Evolutionary conservation across 2,329 filamentous ascomycete genomes (phyloP), one percentile per base, ranked within the genome.

Genomic region (Penicillium sp.): DNA sequence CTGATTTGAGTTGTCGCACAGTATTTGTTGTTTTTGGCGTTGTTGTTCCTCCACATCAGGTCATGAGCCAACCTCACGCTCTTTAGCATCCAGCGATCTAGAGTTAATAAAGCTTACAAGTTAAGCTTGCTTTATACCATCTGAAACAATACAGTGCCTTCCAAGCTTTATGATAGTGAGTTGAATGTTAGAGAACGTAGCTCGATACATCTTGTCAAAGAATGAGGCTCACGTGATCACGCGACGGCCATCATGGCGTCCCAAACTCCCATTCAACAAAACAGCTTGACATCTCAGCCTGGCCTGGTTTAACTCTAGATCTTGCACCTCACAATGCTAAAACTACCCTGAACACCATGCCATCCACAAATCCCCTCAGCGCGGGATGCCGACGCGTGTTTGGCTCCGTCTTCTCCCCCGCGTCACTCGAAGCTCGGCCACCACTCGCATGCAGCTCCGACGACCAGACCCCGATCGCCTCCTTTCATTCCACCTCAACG

Each of bases 351-450:
- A 55, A 24, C 54, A 67, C 49, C 39, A 74, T 71, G 69, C 47
- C 67, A 22, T 63, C 65, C 22, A 65, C 65, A 47, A 55, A 53
- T 33, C 63, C 70, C 47, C 61, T 69, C 52, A 64, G 63, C 55
- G 56, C 53, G 54, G 60, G 65, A 56, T 74, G 73, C 59, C 73
- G 72, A 65, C 76, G 75, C 61, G 71, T 79, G 22, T 78, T 79
- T 62, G 68, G 67, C 54, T 78, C 77, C 13, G 76, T 79, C 48
- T 79, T 79, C 59, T 69, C 76, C 48, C 70, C 74, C 49, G 65
- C 74, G 52, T 71, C 71, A 19, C 62, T 71, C n/a, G 70, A 71
- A 52, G 68, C 68, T 62, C 68, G 67, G 54, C 58, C 69, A 42
- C 63, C 73, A 19, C 66, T 67, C 9, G 68, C 67, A n/a, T 65